A percentile compares a stretch with the other conserved stretches of the same genome.
Evolutionary conservation across 768 basidiomycete species (phyloP).

Genomic region (Suillus bovinus): DNA sequence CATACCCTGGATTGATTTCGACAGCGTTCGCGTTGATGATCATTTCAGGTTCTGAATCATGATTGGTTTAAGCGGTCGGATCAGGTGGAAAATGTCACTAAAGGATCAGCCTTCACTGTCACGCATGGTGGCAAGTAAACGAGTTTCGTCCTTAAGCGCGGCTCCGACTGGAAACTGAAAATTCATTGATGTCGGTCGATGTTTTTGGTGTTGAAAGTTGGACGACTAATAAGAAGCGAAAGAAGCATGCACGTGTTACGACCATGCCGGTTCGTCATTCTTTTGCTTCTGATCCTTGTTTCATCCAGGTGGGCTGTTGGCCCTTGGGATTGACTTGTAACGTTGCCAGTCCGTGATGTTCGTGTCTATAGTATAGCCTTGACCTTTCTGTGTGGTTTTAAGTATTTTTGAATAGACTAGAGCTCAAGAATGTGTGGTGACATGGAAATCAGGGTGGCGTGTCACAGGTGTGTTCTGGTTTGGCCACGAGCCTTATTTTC

Average conservation of each 20-base stretch:
- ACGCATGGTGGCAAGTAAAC: background rate
- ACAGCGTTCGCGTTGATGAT: background rate
- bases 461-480: constrained; percentile 28
- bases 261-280: constrained; percentile 4
- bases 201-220: background rate
- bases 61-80: constrained; percentile 4
- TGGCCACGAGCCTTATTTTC: constrained; percentile 18
- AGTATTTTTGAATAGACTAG: background rate
- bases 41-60: background rate
- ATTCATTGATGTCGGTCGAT: background rate
- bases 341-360: constrained; percentile 1
- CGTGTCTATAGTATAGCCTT: background rate
- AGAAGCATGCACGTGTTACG: constrained; percentile 2
- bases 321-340: background rate
- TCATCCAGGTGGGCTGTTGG: background rate
- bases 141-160: background rate
- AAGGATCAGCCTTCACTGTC: background rate
- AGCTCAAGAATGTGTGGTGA: constrained; percentile 11
- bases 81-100: background rate
- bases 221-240: background rate
- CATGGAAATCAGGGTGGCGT: constrained; percentile 30
- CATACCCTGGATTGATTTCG: background rate
- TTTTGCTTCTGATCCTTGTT: constrained; percentile 3
- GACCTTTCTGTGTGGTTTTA: background rate
- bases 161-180: background rate